phyloP scores from a whole-genome alignment of 75 land plant species.

The Chamaecyparis obtusa region DNA sequence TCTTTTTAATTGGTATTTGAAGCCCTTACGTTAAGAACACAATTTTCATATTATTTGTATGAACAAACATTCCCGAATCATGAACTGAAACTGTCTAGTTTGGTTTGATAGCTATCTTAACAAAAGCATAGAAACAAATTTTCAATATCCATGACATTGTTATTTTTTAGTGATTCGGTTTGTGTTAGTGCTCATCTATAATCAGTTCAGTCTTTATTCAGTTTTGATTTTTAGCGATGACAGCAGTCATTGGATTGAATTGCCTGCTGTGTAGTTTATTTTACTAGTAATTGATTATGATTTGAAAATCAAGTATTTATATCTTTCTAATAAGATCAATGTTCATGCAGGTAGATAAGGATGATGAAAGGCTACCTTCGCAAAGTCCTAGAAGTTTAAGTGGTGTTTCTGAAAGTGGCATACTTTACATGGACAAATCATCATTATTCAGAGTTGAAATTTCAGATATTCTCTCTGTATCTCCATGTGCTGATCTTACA shows the following conservation, averaged over 20 bases:
- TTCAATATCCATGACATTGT: background rate
- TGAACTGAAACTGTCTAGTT: slow-evolving; percentile 2
- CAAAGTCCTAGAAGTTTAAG: slow-evolving; percentile 36
- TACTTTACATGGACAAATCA: slow-evolving; percentile 22
- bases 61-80: background rate
- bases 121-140: background rate
- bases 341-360: slow-evolving; percentile 47
- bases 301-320: background rate
- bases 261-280: background rate
- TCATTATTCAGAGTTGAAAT: slow-evolving; percentile 58
- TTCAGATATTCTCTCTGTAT: slow-evolving; percentile 69
- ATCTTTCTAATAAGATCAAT: background rate
- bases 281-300: background rate
- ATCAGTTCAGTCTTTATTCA: background rate
- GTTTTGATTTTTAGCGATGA: background rate
- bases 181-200: background rate
- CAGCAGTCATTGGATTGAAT: background rate
- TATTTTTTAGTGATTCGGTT: background rate
- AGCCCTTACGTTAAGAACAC: background rate
- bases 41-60: background rate
- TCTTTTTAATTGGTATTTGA: background rate
- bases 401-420: slow-evolving; percentile 14
- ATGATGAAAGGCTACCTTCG: slow-evolving; percentile 33
- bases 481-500: slow-evolving; percentile 92
- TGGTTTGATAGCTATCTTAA: background rate